Evolutionary conservation across 306 rosid genomes (phyloP).

Genomic region (Chamaecrista fasciculata): DNA sequence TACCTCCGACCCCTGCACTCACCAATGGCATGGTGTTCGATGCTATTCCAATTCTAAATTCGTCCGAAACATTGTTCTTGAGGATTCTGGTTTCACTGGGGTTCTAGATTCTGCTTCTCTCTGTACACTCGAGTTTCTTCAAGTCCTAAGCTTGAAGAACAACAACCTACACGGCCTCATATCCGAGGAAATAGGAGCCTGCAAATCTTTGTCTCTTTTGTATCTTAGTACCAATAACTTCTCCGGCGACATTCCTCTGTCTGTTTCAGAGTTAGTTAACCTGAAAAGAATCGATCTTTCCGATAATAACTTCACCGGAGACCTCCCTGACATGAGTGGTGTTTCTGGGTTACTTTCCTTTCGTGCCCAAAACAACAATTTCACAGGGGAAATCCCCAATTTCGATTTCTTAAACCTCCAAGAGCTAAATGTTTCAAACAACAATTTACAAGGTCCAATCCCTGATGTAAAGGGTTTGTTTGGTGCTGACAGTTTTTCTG

Average conservation of each 20-base stretch:
- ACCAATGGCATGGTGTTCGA: slow-evolving; percentile 37
- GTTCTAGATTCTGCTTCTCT: slow-evolving; percentile 35
- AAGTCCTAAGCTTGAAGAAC: slow-evolving; percentile 29
- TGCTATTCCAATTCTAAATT: not conserved
- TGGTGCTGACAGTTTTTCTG: slow-evolving; percentile 44
- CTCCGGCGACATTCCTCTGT: slow-evolving; percentile 42
- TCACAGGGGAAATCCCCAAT: slow-evolving; percentile 36
- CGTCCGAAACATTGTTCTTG: slow-evolving; percentile 36
- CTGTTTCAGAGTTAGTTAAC: slow-evolving; percentile 31
- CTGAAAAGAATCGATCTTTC: slow-evolving; percentile 35
- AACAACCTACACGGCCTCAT: slow-evolving; percentile 40
- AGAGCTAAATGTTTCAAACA: slow-evolving; percentile 43
- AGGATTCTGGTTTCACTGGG: slow-evolving; percentile 27
- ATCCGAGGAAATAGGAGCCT: slow-evolving; percentile 37
- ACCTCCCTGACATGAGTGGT: slow-evolving; percentile 38
- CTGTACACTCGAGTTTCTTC: slow-evolving; percentile 21
- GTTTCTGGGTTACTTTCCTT: slow-evolving; percentile 41
- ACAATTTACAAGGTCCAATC: slow-evolving; percentile 40
- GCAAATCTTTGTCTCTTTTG: slow-evolving; percentile 34
- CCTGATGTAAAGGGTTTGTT: slow-evolving; percentile 40
- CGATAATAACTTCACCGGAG: slow-evolving; percentile 35
- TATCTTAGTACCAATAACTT: slow-evolving; percentile 38
- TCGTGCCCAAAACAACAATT: slow-evolving; percentile 35
- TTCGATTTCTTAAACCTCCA: slow-evolving; percentile 45
- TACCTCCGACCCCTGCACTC: slow-evolving; percentile 42